These are phyloP conservation scores for Dryadomyces quercus-mongolicae DNA, from an alignment of 2,329 filamentous ascomycete species.

Conservation along the genomic window DNA sequence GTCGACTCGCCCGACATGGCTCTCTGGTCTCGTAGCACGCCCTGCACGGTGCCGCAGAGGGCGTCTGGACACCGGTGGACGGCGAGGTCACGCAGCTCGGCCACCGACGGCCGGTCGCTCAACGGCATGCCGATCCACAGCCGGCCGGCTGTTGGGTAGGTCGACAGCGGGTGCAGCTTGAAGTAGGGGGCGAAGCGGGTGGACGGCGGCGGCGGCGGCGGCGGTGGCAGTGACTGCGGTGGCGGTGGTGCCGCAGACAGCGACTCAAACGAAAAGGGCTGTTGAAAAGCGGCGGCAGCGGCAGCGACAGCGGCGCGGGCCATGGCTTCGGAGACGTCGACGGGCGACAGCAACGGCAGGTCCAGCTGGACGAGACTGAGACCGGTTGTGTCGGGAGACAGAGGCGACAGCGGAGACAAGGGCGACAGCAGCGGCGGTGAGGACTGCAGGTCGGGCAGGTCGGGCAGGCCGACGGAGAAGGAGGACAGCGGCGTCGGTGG, in stretches of 20 bases:
- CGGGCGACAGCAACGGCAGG: no score
- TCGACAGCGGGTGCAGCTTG: conserved; percentile 54
- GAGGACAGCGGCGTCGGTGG: no score
- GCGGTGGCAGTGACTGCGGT: not conserved
- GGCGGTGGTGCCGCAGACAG: not conserved
- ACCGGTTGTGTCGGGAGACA: no score
- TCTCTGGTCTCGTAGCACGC: not conserved
- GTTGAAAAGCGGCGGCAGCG: not conserved
- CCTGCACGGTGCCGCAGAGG: not conserved
- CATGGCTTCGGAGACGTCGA: no score
- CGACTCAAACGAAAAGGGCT: not conserved
- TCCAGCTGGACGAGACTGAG: no score
- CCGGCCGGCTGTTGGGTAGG: conserved; percentile 33
- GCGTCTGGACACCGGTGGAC: not conserved
- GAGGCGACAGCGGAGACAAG: no score
- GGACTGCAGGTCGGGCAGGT: no score
- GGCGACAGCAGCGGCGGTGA: no score
- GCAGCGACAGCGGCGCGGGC: no score
- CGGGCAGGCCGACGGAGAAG: no score
- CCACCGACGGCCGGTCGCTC: conserved; percentile 32
- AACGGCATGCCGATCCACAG: conserved; percentile 56
- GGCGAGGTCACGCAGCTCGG: conserved; percentile 45
- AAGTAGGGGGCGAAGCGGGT: conserved; percentile 48
- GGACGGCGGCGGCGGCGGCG: conserved; percentile 1
- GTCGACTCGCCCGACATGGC: not conserved